Base-by-base conservation (phyloP, 1,284 basidiomycete genomes). In the Naganishia sp. region DNA sequence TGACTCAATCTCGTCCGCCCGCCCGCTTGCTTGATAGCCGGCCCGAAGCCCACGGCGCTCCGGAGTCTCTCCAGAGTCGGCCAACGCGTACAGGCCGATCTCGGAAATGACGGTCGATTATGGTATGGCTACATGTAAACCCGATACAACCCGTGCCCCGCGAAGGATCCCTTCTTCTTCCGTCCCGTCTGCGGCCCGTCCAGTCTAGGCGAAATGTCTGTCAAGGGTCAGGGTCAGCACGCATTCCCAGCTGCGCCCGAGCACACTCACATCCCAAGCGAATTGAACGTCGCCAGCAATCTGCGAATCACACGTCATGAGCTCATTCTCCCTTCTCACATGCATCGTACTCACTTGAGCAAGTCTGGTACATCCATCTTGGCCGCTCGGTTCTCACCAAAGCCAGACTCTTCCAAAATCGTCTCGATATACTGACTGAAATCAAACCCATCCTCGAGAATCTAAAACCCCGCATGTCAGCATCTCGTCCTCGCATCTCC, bases 281-380 rank as follows among this genome's bases (percentile, higher is more conserved):
- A 68, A 57, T 78, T 78, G 74, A 78, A 78, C 49, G 73, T 70
- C 4, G 75, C 75, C 42, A 78, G 64, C 25, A 78, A 53, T 64
- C 75, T 75, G 54, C 18, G 61, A 46, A 23, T 50, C 36, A 39
- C 36, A 7, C 36, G 36, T 39, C 36, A 49, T 28, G 48, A 10
- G 6, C 3, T 21, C n/a, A 33, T 48, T 23, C 13, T 52, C 3
- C 15, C 36, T 0, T 6, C 13, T 16, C 9, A 23, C 1, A 15
- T 6, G n/a, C 46, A n/a, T 23, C 5, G 46, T 25, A 25, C 85
- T 69, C 71, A 88, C 88, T 87, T 87, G n/a, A 93, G 80, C 50
- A 94, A 79, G 75, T 92, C 90, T 72, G 92, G 88, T 11, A 92
- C 86, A 69, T 88, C 87, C 88, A 94, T 90, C 78, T 91, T 90